Percentiles rank a stretch among this genome's conserved stretches.
Conservation (phyloP, 1,284 basidiomycete species). For the Xerocomus minutiporus region DNA sequence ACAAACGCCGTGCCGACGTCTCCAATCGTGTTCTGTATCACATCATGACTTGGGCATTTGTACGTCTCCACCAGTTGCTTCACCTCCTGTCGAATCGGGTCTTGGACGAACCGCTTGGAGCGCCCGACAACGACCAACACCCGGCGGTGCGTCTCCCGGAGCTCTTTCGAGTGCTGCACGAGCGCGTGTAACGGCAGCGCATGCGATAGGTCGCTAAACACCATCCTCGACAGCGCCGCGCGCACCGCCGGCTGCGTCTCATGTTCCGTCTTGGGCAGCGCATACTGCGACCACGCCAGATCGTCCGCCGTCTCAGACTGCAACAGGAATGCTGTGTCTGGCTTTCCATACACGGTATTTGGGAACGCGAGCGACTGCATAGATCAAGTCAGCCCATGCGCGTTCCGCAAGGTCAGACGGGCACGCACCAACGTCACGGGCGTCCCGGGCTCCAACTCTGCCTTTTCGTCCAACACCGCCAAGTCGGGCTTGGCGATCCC, state of each 20-base stretch:
- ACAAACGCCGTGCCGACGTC: conserved; percentile 69
- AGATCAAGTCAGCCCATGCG: conserved; percentile 37
- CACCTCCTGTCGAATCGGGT: conserved; percentile 57
- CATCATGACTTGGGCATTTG: conserved; percentile 36
- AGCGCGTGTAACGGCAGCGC: conserved; percentile 53
- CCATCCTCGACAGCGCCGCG: conserved; percentile 52
- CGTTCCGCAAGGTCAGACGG: conserved; percentile 36
- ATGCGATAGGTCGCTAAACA: conserved; percentile 47
- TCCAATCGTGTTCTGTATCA: conserved; percentile 69
- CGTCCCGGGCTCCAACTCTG: conserved; percentile 6
- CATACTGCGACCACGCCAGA: conserved; percentile 58
- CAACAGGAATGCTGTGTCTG: conserved; percentile 58
- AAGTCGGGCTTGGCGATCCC: conserved; percentile 18
- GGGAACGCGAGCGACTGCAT: conserved; percentile 45
- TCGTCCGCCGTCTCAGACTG: conserved; percentile 75
- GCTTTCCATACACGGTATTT: conserved; percentile 65
- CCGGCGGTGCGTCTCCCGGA: conserved; percentile 27
- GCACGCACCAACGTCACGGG: conserved; percentile 13
- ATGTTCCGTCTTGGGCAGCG: conserved; percentile 25
- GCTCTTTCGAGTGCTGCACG: conserved; percentile 39
- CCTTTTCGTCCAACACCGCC: conserved; percentile 28
- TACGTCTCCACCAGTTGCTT: conserved; percentile 47
- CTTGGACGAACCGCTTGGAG: conserved; percentile 63
- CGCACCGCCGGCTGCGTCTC: conserved; percentile 29
- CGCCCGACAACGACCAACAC: conserved; percentile 69